Evolutionary conservation across 352 stramenopile species (phyloP), one percentile per base, ranked within the genome.

Genomic region (Peronosclerospora sorghi): DNA sequence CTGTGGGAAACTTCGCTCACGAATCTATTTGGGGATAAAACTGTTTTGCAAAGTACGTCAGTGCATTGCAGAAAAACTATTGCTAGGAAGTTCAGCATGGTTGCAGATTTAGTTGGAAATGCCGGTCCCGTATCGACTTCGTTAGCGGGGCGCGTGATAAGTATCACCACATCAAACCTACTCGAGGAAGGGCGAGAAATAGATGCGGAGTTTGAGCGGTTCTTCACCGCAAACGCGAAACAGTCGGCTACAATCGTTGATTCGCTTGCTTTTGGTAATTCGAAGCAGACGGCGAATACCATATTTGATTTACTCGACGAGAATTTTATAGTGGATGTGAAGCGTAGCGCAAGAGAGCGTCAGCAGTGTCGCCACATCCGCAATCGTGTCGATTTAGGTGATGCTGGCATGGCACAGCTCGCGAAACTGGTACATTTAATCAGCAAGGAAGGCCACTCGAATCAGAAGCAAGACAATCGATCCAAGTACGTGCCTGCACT

Each of bases 281-380:
- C 54, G 13, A 52, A 68, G 18, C 58, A 71, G 47, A 57, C 54
- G n/a, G 45, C 43, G 6, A 43, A 24, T 8, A 45, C 62, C 30
- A 42, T 86, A 14, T 85, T 87, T 19, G 61, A 59, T 32, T 83
- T 85, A 44, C 77, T 85, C 30, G 52, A 83, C 39, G 68, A 83
- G 17, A 53, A 81, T 6, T 85, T 72, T 32, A 44, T 87, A 1
- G 48, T 62, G 12, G 65, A 67, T 4, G 75, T 87, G 15, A 83
- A 84, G 54, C 21, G 46, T 10, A 71, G 51, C n/a, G 54, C 68
- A 17, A 83, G 84, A 54, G 58, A 82, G 40, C 74, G 74, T 13
- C 62, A 73, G 36, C 58, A 69, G 28, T 62, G 54, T n/a, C 56
- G 60, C n/a, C 69, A 76, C 36, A 50, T 51, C 40, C 76, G 73